These are phyloP conservation scores for Diaporthe capsici DNA, from an alignment of 2,329 filamentous ascomycete species.

Conservation along the genomic window DNA sequence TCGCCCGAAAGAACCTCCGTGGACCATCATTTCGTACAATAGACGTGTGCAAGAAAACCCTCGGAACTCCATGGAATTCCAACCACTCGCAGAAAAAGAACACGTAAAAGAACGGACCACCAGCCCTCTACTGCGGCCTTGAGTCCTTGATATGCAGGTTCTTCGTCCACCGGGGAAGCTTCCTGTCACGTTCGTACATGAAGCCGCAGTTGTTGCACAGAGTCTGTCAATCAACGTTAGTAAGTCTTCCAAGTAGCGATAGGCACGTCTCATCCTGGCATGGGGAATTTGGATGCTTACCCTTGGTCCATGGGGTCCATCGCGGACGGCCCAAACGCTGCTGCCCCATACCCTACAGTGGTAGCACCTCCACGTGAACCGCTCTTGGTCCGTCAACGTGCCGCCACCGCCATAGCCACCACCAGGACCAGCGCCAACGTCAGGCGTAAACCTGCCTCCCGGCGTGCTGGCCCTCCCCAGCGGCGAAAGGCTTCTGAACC, in stretches of 20 bases:
- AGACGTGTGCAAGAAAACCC: neutral
- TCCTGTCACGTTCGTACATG: slow-evolving; percentile 88
- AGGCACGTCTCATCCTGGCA: slow-evolving; percentile 34
- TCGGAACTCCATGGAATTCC: neutral
- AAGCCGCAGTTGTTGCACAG: slow-evolving; percentile 95
- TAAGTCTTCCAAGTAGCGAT: neutral
- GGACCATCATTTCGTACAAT: slow-evolving; percentile 15
- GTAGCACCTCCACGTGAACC: slow-evolving; percentile 86
- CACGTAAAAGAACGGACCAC: neutral
- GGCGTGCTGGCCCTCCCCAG: slow-evolving; percentile 77
- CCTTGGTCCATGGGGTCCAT: slow-evolving; percentile 87
- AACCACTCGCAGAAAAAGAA: slow-evolving; percentile 3
- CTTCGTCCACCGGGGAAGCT: slow-evolving; percentile 82
- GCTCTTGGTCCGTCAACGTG: slow-evolving; percentile 81
- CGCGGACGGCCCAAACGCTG: slow-evolving; percentile 93
- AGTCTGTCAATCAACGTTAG: slow-evolving; percentile 65
- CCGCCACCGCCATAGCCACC: slow-evolving; percentile 78
- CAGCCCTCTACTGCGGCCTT: slow-evolving; percentile 44
- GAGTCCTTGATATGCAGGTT: slow-evolving; percentile 70
- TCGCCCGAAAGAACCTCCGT: neutral
- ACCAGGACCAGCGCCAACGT: slow-evolving; percentile 69
- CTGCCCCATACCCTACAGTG: slow-evolving; percentile 92
- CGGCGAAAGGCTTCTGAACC: slow-evolving; percentile 91
- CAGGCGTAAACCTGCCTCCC: slow-evolving; percentile 83
- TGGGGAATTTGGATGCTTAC: slow-evolving; percentile 64